phyloP scores from a whole-genome alignment of 345 rosid species.

The Durio zibethinus region DNA sequence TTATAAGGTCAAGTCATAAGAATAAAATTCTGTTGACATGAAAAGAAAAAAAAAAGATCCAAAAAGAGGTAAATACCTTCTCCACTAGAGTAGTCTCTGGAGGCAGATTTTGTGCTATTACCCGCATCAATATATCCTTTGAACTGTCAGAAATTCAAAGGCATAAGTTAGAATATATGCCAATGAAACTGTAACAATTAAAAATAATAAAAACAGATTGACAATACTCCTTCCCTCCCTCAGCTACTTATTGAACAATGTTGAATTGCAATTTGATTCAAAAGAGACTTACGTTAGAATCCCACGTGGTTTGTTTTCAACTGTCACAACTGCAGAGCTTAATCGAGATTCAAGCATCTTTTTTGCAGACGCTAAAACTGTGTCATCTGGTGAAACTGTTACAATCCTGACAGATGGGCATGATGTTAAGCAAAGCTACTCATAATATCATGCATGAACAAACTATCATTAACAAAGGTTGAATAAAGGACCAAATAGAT shows the following conservation, averaged over 20 bases:
- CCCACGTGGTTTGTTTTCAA: conserved; percentile 77
- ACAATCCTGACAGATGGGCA: conserved; percentile 60
- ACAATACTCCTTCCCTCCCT: not conserved
- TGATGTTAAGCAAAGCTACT: conserved; percentile 20
- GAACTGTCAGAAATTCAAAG: conserved; percentile 48
- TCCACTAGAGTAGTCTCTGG: conserved; percentile 75
- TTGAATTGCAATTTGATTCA: conserved; percentile 1
- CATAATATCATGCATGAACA: not conserved
- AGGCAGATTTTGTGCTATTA: conserved; percentile 73
- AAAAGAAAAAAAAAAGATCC: not conserved
- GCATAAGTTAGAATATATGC: conserved; percentile 13
- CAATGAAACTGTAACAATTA: not conserved
- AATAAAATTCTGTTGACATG: not conserved
- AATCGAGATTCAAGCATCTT: conserved; percentile 78
- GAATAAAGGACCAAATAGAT: conserved; percentile 6
- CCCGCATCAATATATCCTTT: conserved; percentile 97
- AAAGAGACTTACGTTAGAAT: conserved; percentile 76
- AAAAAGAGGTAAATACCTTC: conserved; percentile 46
- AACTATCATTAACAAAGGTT: conserved; percentile 4
- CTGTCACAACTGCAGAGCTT: conserved; percentile 72
- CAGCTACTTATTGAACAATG: not conserved
- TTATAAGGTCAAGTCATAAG: not conserved
- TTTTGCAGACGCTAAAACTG: conserved; percentile 64
- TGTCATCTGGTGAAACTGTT: conserved; percentile 75
- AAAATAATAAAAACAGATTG: not conserved